Conservation (phyloP, 345 rosid genomes). For the Salix viminalis region DNA sequence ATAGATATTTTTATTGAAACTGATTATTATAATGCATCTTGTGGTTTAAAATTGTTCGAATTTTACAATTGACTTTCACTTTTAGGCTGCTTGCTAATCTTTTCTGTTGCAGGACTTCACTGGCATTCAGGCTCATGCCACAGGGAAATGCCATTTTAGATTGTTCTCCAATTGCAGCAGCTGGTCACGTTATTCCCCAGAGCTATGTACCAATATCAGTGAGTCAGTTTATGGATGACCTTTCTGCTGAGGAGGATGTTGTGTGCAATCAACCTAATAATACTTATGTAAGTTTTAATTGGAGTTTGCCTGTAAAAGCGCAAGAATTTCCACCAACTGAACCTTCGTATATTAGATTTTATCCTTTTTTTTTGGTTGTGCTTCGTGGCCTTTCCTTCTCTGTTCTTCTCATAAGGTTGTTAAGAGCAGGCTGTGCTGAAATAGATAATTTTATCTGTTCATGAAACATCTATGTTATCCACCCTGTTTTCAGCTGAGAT, state of each 20-base stretch:
- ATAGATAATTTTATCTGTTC: not conserved
- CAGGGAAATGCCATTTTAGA: conserved; percentile 92
- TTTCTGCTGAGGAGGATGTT: conserved; percentile 86
- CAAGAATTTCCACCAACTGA: not conserved
- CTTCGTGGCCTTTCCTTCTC: not conserved
- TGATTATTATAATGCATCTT: conserved; percentile 3
- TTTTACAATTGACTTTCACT: conserved; percentile 7
- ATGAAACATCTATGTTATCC: not conserved
- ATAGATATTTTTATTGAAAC: conserved; percentile 13
- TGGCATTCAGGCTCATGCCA: conserved; percentile 94
- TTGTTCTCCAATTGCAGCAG: conserved; percentile 93
- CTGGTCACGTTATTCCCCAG: conserved; percentile 90
- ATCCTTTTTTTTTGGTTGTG: not conserved
- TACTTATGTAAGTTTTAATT: conserved; percentile 47
- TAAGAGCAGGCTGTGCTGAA: not conserved
- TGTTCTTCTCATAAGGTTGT: not conserved
- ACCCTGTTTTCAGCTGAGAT: not conserved
- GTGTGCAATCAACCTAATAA: conserved; percentile 55
- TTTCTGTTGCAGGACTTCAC: conserved; percentile 55
- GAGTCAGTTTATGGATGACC: conserved; percentile 98
- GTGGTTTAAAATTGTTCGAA: conserved; percentile 5
- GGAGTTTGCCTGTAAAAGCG: not conserved
- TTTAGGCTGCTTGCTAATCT: conserved; percentile 8
- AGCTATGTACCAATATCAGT: conserved; percentile 89
- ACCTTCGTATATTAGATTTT: not conserved